phyloP scores from a whole-genome alignment of 257 asterid species.

The Solanum verrucosum region DNA sequence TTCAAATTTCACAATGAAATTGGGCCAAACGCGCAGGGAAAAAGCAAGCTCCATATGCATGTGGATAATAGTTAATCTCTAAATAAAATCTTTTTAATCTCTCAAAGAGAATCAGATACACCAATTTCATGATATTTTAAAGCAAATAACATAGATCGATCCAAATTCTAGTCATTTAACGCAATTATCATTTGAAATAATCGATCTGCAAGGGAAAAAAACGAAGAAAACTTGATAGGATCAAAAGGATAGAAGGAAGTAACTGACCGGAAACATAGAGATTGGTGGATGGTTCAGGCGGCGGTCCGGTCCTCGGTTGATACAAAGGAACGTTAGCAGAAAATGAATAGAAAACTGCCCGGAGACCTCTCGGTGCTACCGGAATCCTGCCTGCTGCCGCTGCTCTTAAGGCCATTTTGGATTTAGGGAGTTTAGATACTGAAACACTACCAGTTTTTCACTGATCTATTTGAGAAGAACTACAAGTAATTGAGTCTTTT shows the following conservation, averaged over 20 bases:
- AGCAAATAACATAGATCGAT: neutral
- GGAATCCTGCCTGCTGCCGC: constrained; percentile 27
- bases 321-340: constrained; percentile 46
- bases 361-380: constrained; percentile 25
- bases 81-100: too few species aligned
- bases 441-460: neutral
- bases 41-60: too few species aligned
- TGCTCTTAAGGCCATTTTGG: constrained; percentile 55
- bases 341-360: constrained; percentile 31
- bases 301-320: constrained; percentile 41
- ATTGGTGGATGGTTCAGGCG: constrained; percentile 74
- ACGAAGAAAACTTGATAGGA: neutral
- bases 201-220: neutral
- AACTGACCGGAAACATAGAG: constrained; percentile 68
- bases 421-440: neutral
- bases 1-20: neutral
- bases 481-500: too few species aligned
- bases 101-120: neutral
- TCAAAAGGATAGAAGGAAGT: neutral
- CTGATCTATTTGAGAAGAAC: too few species aligned
- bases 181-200: neutral
- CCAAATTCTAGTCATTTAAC: neutral
- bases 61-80: too few species aligned
- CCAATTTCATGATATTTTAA: neutral
- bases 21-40: neutral